A percentile compares a stretch with the other conserved stretches of the same genome.
These are phyloP conservation scores for Venustampulla echinocandica DNA, from an alignment of 495 filamentous ascomycete genomes.

Conservation along the genomic window DNA sequence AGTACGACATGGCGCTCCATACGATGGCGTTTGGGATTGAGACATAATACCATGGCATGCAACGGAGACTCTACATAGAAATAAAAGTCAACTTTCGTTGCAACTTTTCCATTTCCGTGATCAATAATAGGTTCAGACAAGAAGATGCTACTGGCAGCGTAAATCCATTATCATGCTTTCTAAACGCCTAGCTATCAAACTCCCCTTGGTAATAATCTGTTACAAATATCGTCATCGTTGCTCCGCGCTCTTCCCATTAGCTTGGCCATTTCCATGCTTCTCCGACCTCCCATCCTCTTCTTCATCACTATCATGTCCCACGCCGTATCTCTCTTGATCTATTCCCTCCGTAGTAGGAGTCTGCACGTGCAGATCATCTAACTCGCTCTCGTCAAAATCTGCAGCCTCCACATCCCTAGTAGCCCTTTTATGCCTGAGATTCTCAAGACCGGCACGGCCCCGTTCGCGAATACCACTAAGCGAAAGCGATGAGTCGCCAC, in stretches of 20 bases:
- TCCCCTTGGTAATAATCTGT: neutral
- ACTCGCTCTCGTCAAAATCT: constrained; percentile 83
- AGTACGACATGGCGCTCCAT: neutral
- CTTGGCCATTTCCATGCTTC: constrained; percentile 13
- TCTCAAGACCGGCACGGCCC: constrained; percentile 33
- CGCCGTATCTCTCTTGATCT: constrained; percentile 39
- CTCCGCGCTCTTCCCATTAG: constrained; percentile 14
- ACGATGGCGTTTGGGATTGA: constrained; percentile 11
- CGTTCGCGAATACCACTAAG: constrained; percentile 21
- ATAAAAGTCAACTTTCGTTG: too few species aligned
- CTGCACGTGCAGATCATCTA: constrained; percentile 61
- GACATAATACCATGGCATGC: constrained; percentile 10
- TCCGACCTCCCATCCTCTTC: constrained; percentile 17
- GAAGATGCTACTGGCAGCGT: too few species aligned
- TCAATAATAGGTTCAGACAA: too few species aligned
- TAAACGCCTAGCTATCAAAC: neutral
- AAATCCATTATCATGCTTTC: neutral
- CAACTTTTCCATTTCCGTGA: too few species aligned
- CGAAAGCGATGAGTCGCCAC: constrained; percentile 20
- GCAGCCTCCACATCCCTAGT: constrained; percentile 63
- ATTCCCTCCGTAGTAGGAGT: constrained; percentile 34
- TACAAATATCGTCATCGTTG: constrained; percentile 5
- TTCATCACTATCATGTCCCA: constrained; percentile 51
- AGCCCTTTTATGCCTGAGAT: constrained; percentile 40
- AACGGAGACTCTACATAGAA: neutral